These are phyloP conservation scores for Proliferodiscus dingleyae DNA, from an alignment of 2,329 filamentous ascomycete species.

Conservation along the genomic window DNA sequence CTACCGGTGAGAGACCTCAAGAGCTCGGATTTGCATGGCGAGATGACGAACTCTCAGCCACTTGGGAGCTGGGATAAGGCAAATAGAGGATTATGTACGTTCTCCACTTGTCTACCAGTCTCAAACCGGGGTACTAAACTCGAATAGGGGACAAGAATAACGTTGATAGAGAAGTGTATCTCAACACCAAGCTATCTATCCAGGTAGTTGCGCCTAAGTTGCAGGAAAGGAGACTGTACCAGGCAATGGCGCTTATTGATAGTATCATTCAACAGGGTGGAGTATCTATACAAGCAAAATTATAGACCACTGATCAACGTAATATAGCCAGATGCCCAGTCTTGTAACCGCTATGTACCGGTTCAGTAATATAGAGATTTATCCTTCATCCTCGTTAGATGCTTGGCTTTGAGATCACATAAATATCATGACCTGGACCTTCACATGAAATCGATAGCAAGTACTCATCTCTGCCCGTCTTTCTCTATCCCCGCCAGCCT, in stretches of 20 bases:
- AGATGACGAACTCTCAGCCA: constrained; percentile 38
- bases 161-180: constrained; percentile 27
- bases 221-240: constrained; percentile 26
- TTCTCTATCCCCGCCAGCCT: constrained; percentile 19
- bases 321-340: background rate
- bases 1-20: constrained; percentile 49
- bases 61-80: constrained; percentile 55
- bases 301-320: constrained; percentile 4
- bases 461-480: background rate
- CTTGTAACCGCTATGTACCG: background rate
- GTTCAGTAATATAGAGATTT: background rate
- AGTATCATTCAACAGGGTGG: constrained; percentile 8
- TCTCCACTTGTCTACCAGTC: background rate
- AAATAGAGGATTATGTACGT: constrained; percentile 53
- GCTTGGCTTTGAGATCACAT: too few species aligned
- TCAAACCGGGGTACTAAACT: constrained; percentile 8
- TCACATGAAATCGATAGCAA: too few species aligned
- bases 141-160: constrained; percentile 23
- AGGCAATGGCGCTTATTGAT: constrained; percentile 29
- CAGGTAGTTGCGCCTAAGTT: constrained; percentile 29
- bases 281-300: constrained; percentile 10
- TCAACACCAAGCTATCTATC: constrained; percentile 25
- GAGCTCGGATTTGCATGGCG: constrained; percentile 45
- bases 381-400: constrained; percentile 19
- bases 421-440: too few species aligned